Evolutionary conservation across 345 rosid species (phyloP).

Genomic region (Bruguiera sexangula): DNA sequence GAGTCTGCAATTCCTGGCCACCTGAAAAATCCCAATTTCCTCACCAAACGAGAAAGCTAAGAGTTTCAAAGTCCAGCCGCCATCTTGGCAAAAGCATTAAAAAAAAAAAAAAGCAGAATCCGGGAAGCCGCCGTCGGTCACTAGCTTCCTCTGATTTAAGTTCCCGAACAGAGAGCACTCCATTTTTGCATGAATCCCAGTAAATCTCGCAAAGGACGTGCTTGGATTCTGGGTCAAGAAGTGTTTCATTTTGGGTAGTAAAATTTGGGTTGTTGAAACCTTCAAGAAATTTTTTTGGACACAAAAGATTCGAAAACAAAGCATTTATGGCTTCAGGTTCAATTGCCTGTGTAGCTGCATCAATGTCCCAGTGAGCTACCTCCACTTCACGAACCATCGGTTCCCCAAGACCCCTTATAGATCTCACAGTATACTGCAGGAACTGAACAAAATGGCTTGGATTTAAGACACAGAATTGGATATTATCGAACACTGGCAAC

Average conservation of each 20-base stretch:
- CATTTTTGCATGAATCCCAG: no score
- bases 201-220: no score
- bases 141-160: no score
- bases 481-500: conserved; percentile 45
- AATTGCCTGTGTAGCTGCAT: conserved; percentile 60
- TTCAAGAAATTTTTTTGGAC: conserved; percentile 53
- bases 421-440: conserved; percentile 51
- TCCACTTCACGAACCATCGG: conserved; percentile 73
- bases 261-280: no score
- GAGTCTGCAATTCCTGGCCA: conserved; percentile 59
- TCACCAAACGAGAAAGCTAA: conserved; percentile 57
- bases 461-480: conserved; percentile 38
- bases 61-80: conserved; percentile 73
- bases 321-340: conserved; percentile 40
- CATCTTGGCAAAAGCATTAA: conserved; percentile 61
- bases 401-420: conserved; percentile 42
- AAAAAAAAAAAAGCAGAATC: conserved; percentile 56
- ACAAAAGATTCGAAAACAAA: conserved; percentile 77
- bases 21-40: conserved; percentile 62
- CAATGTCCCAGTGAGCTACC: conserved; percentile 71
- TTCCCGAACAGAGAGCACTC: no score
- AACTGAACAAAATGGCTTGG: conserved; percentile 51
- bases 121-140: conserved; percentile 54
- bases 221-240: no score
- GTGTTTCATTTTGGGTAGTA: no score